Percentiles rank a stretch among this genome's conserved stretches.
Evolutionary conservation across 1,284 basidiomycete species (phyloP).

Genomic region (Earliella scabrosa): DNA sequence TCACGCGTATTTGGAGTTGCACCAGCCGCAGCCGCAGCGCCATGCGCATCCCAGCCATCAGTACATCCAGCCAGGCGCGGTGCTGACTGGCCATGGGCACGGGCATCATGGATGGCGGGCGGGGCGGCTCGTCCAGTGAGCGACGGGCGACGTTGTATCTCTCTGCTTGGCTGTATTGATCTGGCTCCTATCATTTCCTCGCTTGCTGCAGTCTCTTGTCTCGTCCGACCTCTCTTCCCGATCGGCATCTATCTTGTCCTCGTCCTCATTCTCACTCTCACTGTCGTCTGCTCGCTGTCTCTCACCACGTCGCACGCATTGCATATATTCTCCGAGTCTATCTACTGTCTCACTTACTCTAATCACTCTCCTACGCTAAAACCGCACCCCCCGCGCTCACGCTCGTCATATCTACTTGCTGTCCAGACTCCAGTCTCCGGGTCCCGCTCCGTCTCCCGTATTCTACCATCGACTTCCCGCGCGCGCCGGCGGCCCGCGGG

Average conservation of each 20-base stretch:
- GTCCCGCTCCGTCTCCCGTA: neutral
- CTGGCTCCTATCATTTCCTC: neutral
- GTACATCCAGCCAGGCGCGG: too few relatives aligned
- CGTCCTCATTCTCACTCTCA: neutral
- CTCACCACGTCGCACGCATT: neutral
- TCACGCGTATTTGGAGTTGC: conserved; percentile 18
- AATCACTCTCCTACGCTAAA: neutral
- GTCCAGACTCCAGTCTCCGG: neutral
- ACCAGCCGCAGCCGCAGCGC: conserved; percentile 22
- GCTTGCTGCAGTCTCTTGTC: neutral
- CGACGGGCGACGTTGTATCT: too few relatives aligned
- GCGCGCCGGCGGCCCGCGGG: neutral
- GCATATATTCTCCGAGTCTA: neutral
- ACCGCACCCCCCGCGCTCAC: too few relatives aligned
- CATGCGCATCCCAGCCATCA: conserved; percentile 1
- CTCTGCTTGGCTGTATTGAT: neutral
- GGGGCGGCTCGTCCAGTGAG: conserved; percentile 22
- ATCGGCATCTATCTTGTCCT: neutral
- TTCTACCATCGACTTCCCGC: conserved; percentile 1
- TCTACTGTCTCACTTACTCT: neutral
- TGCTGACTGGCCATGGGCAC: conserved; percentile 6
- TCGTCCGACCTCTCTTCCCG: neutral
- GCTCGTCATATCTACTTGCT: too few relatives aligned
- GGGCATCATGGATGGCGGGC: conserved; percentile 11
- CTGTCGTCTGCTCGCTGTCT: neutral